These are phyloP conservation scores for Leishmania amazonensis DNA, from an alignment of 208 protist species.

Conservation along the genomic window DNA sequence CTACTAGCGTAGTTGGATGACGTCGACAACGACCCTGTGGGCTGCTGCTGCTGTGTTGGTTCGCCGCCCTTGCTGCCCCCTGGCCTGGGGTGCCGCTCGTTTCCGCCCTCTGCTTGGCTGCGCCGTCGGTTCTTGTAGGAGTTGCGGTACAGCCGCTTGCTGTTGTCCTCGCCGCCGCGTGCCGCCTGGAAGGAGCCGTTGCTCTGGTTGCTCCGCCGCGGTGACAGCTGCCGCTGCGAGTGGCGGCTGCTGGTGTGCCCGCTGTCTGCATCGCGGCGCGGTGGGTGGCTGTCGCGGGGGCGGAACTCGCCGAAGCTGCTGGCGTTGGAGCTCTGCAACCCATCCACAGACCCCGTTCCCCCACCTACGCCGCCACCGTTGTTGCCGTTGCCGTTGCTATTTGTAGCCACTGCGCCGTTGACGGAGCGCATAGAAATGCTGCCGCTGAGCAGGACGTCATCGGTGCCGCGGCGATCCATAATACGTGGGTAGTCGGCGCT, in stretches of 20 bases:
- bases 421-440: constrained; percentile 20
- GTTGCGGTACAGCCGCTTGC: constrained; percentile 27
- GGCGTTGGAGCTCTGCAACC: constrained; percentile 18
- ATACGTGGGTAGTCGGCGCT: constrained; percentile 20
- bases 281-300: background rate
- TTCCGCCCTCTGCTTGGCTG: constrained; percentile 15
- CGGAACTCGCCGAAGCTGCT: constrained; percentile 24
- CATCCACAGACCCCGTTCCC: constrained; percentile 9
- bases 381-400: constrained; percentile 7
- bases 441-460: constrained; percentile 15
- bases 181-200: background rate
- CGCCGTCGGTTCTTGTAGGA: constrained; percentile 29
- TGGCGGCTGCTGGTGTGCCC: constrained; percentile 3
- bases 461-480: constrained; percentile 13
- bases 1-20: constrained; percentile 22
- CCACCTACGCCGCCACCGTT: constrained; percentile 3
- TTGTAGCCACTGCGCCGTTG: background rate
- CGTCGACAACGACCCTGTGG: constrained; percentile 5
- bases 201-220: constrained; percentile 5
- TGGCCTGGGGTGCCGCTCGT: constrained; percentile 9
- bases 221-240: constrained; percentile 12
- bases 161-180: constrained; percentile 15
- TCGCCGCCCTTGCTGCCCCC: constrained; percentile 12
- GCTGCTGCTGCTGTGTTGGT: constrained; percentile 15
- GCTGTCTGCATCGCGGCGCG: background rate